These are phyloP conservation scores for Coniella vitis DNA, from an alignment of 2,329 filamentous ascomycete genomes.

Conservation along the genomic window DNA sequence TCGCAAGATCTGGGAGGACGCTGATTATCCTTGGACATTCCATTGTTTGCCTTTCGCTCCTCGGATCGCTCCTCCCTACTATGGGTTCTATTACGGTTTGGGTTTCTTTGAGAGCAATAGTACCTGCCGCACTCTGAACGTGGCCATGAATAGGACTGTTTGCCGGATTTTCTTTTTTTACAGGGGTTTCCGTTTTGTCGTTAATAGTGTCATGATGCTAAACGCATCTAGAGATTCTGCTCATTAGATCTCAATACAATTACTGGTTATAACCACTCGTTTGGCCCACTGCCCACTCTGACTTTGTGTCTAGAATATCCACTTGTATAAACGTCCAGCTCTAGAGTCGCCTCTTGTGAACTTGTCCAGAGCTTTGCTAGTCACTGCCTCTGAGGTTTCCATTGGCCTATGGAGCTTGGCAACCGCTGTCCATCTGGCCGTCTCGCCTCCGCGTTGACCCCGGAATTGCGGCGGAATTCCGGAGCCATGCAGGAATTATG, in stretches of 20 bases:
- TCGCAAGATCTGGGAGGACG: conserved; percentile 15
- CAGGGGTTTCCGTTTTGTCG: neutral
- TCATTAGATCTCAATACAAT: neutral
- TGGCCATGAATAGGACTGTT: neutral
- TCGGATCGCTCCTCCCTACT: neutral
- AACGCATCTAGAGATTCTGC: too few relatives aligned
- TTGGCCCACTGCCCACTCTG: too few relatives aligned
- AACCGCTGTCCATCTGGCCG: too few relatives aligned
- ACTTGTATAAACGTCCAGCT: too few relatives aligned
- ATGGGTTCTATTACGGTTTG: too few relatives aligned
- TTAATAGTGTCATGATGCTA: neutral
- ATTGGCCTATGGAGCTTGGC: too few relatives aligned
- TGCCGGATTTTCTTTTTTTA: neutral
- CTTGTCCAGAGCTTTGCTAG: too few relatives aligned
- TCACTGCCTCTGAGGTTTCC: too few relatives aligned
- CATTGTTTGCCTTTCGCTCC: neutral
- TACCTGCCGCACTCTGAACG: neutral
- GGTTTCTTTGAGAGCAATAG: neutral
- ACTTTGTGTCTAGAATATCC: too few relatives aligned
- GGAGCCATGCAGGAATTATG: neutral
- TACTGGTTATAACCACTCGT: too few relatives aligned
- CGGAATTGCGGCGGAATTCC: conserved; percentile 1
- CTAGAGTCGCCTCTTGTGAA: too few relatives aligned
- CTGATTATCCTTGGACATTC: conserved; percentile 1
- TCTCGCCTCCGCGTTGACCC: neutral